Percentiles rank a stretch among this genome's conserved stretches.
Conservation (phyloP, 192 early-diverging fungal species). For the Coemansia sp. region DNA sequence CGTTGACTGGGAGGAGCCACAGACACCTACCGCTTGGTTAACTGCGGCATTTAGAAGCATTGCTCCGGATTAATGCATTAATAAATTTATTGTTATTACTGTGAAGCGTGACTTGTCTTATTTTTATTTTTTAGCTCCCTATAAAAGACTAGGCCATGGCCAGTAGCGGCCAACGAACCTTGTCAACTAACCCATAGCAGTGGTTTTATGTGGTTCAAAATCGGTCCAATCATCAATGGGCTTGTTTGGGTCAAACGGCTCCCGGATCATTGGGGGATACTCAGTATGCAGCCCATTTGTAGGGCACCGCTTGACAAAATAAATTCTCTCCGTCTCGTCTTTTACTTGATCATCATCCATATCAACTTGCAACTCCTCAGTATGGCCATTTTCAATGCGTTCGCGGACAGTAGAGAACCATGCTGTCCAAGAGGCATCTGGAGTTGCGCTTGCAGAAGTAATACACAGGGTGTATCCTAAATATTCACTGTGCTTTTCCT, state of each 20-base stretch:
- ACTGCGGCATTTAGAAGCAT: no score
- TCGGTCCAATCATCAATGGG: neutral
- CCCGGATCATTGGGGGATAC: neutral
- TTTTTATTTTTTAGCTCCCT: no score
- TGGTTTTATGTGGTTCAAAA: neutral
- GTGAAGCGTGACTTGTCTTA: no score
- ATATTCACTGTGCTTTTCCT: neutral
- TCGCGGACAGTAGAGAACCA: neutral
- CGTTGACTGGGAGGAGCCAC: no score
- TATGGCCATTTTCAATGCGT: neutral
- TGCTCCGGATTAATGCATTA: no score
- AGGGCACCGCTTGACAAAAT: neutral
- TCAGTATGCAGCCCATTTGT: neutral
- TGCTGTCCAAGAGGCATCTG: neutral
- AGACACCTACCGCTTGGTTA: no score
- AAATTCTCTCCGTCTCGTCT: neutral
- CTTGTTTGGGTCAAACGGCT: neutral
- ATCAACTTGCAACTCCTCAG: neutral
- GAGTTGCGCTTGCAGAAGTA: neutral
- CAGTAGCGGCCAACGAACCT: no score
- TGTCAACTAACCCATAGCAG: no score
- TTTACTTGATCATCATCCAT: neutral
- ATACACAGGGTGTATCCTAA: neutral
- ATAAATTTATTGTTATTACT: no score
- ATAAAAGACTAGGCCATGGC: no score